These are phyloP conservation scores for Alectoria sarmentosa DNA, from an alignment of 495 filamentous ascomycete genomes.

Conservation along the genomic window DNA sequence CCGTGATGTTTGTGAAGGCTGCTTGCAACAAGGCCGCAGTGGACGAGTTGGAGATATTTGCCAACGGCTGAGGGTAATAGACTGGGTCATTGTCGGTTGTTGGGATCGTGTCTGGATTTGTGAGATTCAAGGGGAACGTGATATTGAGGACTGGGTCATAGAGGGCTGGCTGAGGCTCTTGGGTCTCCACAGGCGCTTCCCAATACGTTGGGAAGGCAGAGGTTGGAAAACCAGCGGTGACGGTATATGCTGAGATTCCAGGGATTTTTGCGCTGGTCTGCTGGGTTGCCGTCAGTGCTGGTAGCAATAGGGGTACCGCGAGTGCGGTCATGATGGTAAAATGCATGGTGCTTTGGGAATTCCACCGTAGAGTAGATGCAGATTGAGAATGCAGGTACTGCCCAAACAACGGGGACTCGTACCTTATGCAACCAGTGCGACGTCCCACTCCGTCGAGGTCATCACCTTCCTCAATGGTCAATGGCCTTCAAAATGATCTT, in stretches of 20 bases:
- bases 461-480: slow-evolving; percentile 13
- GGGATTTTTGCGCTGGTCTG: slow-evolving; percentile 19
- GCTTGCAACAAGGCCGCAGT: slow-evolving; percentile 37
- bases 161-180: slow-evolving; percentile 51
- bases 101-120: slow-evolving; percentile 47
- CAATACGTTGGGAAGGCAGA: slow-evolving; percentile 48
- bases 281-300: neutral
- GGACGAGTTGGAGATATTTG: slow-evolving; percentile 35
- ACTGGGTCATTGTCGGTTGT: slow-evolving; percentile 42
- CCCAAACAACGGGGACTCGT: neutral
- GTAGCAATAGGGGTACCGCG: slow-evolving; percentile 1
- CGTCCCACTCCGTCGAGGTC: neutral
- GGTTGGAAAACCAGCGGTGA: slow-evolving; percentile 47
- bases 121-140: slow-evolving; percentile 51
- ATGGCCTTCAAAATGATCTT: slow-evolving; percentile 1
- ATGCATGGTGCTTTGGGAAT: slow-evolving; percentile 7
- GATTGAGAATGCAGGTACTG: neutral
- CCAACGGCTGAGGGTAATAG: slow-evolving; percentile 39
- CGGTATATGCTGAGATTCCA: slow-evolving; percentile 42
- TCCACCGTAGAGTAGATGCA: neutral
- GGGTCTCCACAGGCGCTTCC: slow-evolving; percentile 43
- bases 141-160: slow-evolving; percentile 50
- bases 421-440: slow-evolving; percentile 4
- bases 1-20: slow-evolving; percentile 37
- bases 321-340: neutral